Base-by-base conservation (phyloP, 1,139 yeast species). In the Blastobotrys capitulatus region DNA sequence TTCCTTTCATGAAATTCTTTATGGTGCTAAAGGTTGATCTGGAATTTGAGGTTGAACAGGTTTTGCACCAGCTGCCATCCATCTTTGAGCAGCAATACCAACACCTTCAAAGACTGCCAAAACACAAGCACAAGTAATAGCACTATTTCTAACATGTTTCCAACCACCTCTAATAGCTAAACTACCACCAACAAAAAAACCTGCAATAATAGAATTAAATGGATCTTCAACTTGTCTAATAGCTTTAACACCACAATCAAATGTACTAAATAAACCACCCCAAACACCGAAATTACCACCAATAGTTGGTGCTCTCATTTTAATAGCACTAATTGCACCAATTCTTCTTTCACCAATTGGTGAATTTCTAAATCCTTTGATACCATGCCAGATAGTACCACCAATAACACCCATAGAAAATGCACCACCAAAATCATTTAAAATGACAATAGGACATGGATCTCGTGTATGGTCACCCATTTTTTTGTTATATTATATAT, bases 271-370 rank as follows among this genome's bases (percentile, higher is more conserved):
- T 61, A 92, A 75, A 53, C 99, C 99, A 75, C 98, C 99, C 99
- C 99, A 92, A 39, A 88, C 96, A 71, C 98, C 98, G 65, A 92
- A 92, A 71, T 92, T 92, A 64, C 99, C 99, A 57, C 98, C 99
- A 51, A 92, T 90, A 46, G 92, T 96, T 39, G 99, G 99, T 1
- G 97, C 98, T 70, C 98, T 80, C 52, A 96, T 88, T 68, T 89
- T 88, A 60, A 92, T 84, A 48, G 97, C 97, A 36, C 88, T 76
- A 54, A 92, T 66, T 25, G 96, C 87, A 48, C 98, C 98, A 55
- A 79, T 73, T 61, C 95, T 77, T 74, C 97, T 82, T 71, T 92
- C 98, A 54, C 98, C 98, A 52, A 70, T 60, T 16, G 99, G 98
- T 13, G 97, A 88, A 77, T 94, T 94, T 70, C 98, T 81, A 79